Evolutionary conservation across 2,329 filamentous ascomycete species (phyloP).

Genomic region (Sporothrix phasma): DNA sequence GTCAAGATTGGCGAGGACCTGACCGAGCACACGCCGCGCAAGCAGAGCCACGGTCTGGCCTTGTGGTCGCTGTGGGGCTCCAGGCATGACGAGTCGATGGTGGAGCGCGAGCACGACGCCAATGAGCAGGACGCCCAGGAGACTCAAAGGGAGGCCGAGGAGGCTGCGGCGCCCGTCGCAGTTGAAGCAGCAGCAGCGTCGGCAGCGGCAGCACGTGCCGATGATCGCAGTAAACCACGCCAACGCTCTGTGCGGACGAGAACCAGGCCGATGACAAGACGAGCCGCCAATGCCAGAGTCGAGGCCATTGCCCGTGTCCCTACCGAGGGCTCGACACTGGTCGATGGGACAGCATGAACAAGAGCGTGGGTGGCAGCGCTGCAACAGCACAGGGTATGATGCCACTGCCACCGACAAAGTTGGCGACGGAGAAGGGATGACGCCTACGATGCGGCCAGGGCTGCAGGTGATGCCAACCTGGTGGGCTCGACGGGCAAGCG

Average conservation of each 20-base stretch:
- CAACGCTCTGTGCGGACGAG: slow-evolving; percentile 11
- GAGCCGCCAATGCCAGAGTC: not conserved
- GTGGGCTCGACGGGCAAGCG: slow-evolving; percentile 50
- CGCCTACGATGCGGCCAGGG: slow-evolving; percentile 26
- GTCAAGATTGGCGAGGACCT: slow-evolving; percentile 40
- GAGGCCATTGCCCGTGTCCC: not conserved
- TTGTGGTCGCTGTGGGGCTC: slow-evolving; percentile 85
- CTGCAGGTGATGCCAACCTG: slow-evolving; percentile 26
- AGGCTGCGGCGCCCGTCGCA: slow-evolving; percentile 21
- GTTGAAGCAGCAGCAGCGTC: not conserved
- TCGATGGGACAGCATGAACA: no score
- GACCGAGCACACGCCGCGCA: slow-evolving; percentile 43
- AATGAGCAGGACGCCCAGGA: slow-evolving; percentile 32
- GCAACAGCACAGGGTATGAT: not conserved
- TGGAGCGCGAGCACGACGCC: slow-evolving; percentile 44
- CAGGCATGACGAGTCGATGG: slow-evolving; percentile 72
- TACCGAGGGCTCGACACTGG: not conserved
- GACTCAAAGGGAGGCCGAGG: slow-evolving; percentile 20
- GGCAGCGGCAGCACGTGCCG: not conserved
- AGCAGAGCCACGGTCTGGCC: slow-evolving; percentile 58
- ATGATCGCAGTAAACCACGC: not conserved
- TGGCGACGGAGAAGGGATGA: slow-evolving; percentile 33
- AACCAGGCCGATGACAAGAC: not conserved
- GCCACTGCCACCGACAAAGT: slow-evolving; percentile 17
- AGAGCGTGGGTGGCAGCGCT: no score